Base-by-base conservation (phyloP, 495 filamentous ascomycete genomes). In the Geoglossum glabrum region DNA sequence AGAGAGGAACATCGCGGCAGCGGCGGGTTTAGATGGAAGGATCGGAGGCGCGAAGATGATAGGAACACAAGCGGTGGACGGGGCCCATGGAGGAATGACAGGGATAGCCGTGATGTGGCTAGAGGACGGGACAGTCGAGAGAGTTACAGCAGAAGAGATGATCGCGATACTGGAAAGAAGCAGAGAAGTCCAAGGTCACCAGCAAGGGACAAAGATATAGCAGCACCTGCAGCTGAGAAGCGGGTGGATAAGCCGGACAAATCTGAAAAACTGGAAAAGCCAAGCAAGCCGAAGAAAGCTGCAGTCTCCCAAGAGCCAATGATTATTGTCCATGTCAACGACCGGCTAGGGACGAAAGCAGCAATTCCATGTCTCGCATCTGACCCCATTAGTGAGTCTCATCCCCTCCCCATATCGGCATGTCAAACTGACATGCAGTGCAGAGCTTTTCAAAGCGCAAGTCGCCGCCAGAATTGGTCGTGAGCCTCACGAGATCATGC, bases 271-370 rank as follows among this genome's bases (percentile, higher is more conserved):
- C 49, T 26, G 23, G 28, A 52, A n/a, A 52, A 30, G 28, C 11
- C 49, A 31, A 31, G 19, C 23, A 52, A 52, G 26, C 49, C 49
- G 11, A 52, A 52, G 49, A 52, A 28, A 30, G 49, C 17, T 21
- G 49, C 49, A 3, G 49, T 6, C 1, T 7, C 49, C 19, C 49
- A 27, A 13, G 86, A 90, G 66, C 82, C 83, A 33, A 90, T 94
- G 84, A 96, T 95, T 57, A 78, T 92, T 25, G 89, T 96, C 17
- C 78, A 87, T 63, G 84, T 96, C 61, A 95, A 96, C 65, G 90
- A 96, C 70, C 79, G 90, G 27, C 72, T 96, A 25, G 89, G 89
- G 21, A 94, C 89, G 11, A 94, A 93, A 65, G 86, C 87, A 49
- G 79, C 84, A 50, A 89, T 96, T 59, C 90, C 89, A 0, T 93